Conservation (phyloP, 1,284 basidiomycete genomes). For the Cutaneotrichosporon spelunceum region DNA sequence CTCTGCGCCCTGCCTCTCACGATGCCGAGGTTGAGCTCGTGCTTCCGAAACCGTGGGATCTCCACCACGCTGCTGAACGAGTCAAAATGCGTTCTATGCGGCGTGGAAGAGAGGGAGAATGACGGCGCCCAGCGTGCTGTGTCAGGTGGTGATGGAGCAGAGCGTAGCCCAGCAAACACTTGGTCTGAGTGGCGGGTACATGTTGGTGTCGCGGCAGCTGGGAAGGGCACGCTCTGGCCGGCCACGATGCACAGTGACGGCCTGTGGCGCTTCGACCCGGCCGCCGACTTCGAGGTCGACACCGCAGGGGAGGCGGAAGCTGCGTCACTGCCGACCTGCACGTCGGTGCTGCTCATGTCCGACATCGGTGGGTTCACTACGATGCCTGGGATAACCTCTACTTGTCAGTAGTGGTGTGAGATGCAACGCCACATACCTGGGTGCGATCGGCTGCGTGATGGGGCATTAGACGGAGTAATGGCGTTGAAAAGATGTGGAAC, state of each 20-base stretch:
- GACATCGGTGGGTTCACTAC: background rate
- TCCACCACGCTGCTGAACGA: conserved; percentile 28
- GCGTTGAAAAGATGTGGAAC: background rate
- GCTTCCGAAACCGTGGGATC: conserved; percentile 46
- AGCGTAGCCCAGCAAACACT: background rate
- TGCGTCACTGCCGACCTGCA: background rate
- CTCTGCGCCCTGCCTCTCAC: conserved; percentile 24
- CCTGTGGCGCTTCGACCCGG: background rate
- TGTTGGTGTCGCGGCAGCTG: background rate
- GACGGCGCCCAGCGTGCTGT: background rate
- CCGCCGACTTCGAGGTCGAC: background rate
- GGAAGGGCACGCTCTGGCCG: background rate
- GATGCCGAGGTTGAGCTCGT: conserved; percentile 39
- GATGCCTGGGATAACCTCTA: background rate
- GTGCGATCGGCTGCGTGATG: background rate
- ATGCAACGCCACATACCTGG: background rate
- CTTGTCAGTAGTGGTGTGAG: background rate
- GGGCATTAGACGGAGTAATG: background rate
- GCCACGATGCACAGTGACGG: background rate
- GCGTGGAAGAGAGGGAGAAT: background rate
- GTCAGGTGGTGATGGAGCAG: background rate
- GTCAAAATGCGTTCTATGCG: background rate
- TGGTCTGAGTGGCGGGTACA: background rate
- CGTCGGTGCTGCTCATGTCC: background rate
- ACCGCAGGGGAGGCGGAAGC: background rate